Base-by-base conservation (phyloP, 176 grass and related monocot genomes). In the Calamus simplicifolius region DNA sequence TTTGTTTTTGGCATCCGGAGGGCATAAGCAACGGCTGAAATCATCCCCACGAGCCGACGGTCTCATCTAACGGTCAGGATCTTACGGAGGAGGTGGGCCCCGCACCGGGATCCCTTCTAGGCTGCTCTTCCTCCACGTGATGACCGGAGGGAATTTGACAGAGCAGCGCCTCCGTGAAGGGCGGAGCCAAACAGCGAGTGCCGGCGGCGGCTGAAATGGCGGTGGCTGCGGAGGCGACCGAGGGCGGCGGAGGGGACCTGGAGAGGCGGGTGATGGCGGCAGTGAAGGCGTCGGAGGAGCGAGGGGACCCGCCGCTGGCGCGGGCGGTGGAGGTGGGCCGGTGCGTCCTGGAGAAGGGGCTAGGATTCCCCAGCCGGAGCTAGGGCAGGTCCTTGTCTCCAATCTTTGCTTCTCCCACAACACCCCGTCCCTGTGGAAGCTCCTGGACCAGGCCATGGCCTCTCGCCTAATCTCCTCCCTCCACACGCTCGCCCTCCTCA, bases 351-450 rank as follows among this genome's bases (percentile, higher is more conserved):
- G 84, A 73, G 38, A 67, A 73, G 7, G 82, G 82, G 13, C 35
- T 80, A 5, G 71, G 55, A 56, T 35, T 85, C 27, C 88, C 93
- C 27, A 89, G 61, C 77, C 84, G 0, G 87, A 92, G 29, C 84
- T 98, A 6, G 93, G 81, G 2, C 64, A 65, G 61, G 86, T 92
- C 65, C 81, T 98, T 66, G 84, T 98, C 64, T 89, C 93, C 68
- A 82, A 89, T 72, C 87, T 98, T 63, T 98, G 93, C 69, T 92
- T 92, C 76, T 76, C 75, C 63, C 81, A 89, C 73, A 82, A 98
- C 69, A 85, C 79, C 1, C 73, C 93, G 48, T 88, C 84, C n/a
- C 66, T 98, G 7, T 98, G 93, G 93, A 98, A 92, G 76, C 93
- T 98, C 65, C 69, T 98, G 4, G 93, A 84, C 63, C 88, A 98